Percentiles rank a stretch among this genome's conserved stretches.
phyloP scores from a whole-genome alignment of 441 rosid species.

The Jatropha multifida region DNA sequence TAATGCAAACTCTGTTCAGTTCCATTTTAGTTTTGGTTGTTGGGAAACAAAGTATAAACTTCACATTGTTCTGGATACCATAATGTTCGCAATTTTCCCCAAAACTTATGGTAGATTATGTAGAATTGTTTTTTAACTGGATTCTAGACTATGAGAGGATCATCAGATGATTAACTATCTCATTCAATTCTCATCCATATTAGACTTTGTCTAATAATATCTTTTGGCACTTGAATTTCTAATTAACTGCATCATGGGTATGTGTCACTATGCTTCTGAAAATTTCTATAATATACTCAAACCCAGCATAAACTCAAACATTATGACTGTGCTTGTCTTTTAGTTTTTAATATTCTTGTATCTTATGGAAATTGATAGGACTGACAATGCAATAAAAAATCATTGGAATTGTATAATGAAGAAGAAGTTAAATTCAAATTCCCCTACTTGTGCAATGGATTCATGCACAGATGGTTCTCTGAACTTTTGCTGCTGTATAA shows the following conservation, averaged over 20 bases:
- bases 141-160: neutral
- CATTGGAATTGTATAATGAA: constrained; percentile 95
- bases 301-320: neutral
- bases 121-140: neutral
- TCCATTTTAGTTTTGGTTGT: neutral
- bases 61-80: no score
- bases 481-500: constrained; percentile 25
- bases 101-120: neutral
- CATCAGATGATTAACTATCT: neutral
- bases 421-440: constrained; percentile 62
- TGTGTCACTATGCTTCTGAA: neutral
- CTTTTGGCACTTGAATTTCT: neutral
- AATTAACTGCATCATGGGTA: neutral
- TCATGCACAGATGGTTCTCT: constrained; percentile 8
- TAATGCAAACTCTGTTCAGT: neutral
- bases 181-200: neutral
- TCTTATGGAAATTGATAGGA: constrained; percentile 47
- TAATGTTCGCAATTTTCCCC: neutral
- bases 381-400: constrained; percentile 87
- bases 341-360: constrained; percentile 15
- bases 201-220: neutral
- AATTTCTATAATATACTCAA: neutral
- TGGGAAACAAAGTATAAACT: neutral
- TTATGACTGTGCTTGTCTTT: neutral
- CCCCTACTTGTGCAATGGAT: constrained; percentile 17